Conservation (phyloP, 257 asterid genomes). For the Striga asiatica region DNA sequence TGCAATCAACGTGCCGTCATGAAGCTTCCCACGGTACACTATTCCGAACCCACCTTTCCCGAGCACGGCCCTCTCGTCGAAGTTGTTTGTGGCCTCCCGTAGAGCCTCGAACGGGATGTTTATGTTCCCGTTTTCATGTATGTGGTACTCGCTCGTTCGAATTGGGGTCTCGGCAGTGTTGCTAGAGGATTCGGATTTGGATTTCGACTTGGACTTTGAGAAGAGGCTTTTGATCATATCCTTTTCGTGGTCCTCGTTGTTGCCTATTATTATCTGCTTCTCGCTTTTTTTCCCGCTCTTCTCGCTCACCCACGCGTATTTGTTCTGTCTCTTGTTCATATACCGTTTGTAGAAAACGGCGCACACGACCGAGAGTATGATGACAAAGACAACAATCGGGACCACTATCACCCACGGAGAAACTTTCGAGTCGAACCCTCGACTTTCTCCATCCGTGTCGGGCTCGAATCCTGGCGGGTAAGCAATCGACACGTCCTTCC, state of each 20-base stretch:
- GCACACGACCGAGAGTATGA: conserved; percentile 12
- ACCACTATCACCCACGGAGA: conserved; percentile 23
- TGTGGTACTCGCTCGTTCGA: conserved; percentile 22
- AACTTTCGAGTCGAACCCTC: no score
- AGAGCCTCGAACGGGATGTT: conserved; percentile 50
- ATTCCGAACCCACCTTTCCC: conserved; percentile 86
- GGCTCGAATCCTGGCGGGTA: conserved; percentile 20
- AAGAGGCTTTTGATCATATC: conserved; percentile 13
- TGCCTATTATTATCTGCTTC: background rate
- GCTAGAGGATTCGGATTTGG: background rate
- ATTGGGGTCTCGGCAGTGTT: conserved; percentile 7
- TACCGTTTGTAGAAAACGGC: conserved; percentile 20
- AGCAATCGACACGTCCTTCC: conserved; percentile 32
- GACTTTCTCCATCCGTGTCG: background rate
- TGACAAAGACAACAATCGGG: conserved; percentile 14
- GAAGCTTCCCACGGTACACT: conserved; percentile 64
- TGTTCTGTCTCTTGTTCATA: conserved; percentile 2
- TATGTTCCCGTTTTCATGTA: conserved; percentile 35
- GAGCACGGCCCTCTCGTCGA: conserved; percentile 39
- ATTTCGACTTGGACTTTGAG: no score
- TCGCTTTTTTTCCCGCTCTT: background rate
- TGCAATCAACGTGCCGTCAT: conserved; percentile 59
- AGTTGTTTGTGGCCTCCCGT: conserved; percentile 52
- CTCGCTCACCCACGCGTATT: conserved; percentile 3
- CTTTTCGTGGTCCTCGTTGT: background rate